Evolutionary conservation across 1,284 basidiomycete species (phyloP), one percentile per base, ranked within the genome.

Genomic region (Pterulicium gracile): DNA sequence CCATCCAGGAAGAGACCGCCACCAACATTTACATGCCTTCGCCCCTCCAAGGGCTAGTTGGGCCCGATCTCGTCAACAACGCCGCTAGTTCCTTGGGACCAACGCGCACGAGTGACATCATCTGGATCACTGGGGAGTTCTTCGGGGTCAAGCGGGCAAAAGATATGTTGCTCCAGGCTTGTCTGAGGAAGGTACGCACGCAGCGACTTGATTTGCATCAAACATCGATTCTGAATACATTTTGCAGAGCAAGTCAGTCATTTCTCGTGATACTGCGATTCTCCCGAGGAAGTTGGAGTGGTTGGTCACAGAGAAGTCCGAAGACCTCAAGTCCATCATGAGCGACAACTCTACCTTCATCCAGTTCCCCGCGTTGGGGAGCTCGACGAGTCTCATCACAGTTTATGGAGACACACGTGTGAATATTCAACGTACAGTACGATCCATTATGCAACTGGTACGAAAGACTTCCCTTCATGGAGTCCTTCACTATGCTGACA

Each of bases 101-200:
- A 20, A 53, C 63, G 35, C 67, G 70, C 64, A 74, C 80, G 64
- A 72, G 71, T 59, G 92, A 91, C 62, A 70, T 84, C 34, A 86
- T 98, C 49, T 96, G 91, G 85, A 95, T 98, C 56, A 96, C 95
- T 0, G 95, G 95, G 46, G 94, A 98, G 65, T 97, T 94, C 62
- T 96, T 97, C 55, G 89, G 90, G 34, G 94, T 97, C 12, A 91
- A 96, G 62, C 70, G 95, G 44, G 95, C 95, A 2, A 74, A 88
- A 54, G 95, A 98, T 60, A 97, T 97, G 92, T 69, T 98, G 5
- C 84, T 83, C 61, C 88, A 93, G 61, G 73, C 93, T 20, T 88
- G 91, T 13, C 66, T 84, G 50, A 84, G 77, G 61, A 97, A 96
- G 76, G 89, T 88, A 51, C n/a, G 69, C 59, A 24, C 45, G 32